Conservation (phyloP, 345 rosid genomes). For the Xanthoceras sorbifolium region DNA sequence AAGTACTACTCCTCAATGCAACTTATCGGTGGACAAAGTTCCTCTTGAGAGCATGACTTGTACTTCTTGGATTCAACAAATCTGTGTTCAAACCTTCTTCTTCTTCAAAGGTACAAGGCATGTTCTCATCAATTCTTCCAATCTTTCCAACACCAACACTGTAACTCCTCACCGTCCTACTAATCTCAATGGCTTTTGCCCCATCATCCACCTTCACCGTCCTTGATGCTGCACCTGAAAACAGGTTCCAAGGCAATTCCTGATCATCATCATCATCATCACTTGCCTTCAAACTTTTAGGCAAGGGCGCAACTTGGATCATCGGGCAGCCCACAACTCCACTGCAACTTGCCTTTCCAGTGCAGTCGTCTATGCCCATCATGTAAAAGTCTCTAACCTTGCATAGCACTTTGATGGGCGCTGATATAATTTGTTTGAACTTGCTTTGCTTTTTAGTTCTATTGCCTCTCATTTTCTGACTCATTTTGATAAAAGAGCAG, state of each 20-base stretch:
- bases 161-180: conserved; percentile 35
- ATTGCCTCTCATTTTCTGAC: conserved; percentile 22
- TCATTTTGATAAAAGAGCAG: background rate
- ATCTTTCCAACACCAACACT: conserved; percentile 54
- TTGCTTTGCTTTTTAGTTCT: conserved; percentile 22
- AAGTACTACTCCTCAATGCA: too few relatives aligned
- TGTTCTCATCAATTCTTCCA: conserved; percentile 51
- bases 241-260: conserved; percentile 20
- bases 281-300: conserved; percentile 27
- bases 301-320: conserved; percentile 16
- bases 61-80: conserved; percentile 17
- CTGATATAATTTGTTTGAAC: conserved; percentile 18
- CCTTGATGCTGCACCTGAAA: conserved; percentile 20
- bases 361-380: conserved; percentile 31
- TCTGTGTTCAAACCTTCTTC: conserved; percentile 2
- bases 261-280: conserved; percentile 16
- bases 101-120: conserved; percentile 44
- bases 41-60: conserved; percentile 14
- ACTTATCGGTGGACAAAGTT: background rate
- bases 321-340: conserved; percentile 19
- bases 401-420: conserved; percentile 36
- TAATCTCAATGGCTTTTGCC: background rate
- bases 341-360: conserved; percentile 22
- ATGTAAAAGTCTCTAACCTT: conserved; percentile 41
- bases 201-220: background rate